Conservation (phyloP, 73 alveolate genomes). For the Stentor roeselii region DNA sequence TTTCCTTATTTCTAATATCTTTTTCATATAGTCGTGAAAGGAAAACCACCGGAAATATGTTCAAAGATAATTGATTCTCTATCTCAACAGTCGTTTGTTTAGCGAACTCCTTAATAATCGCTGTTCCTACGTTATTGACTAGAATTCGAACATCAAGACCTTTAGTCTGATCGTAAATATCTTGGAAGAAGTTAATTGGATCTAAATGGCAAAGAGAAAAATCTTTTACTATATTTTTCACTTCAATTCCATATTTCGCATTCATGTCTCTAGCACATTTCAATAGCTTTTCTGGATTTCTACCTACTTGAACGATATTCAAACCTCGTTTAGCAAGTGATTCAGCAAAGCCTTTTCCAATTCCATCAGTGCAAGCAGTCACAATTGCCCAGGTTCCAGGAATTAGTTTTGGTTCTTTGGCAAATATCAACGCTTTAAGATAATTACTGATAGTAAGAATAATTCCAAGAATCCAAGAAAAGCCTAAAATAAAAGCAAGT, state of each 20-base stretch:
- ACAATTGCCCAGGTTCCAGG: conserved; percentile 25
- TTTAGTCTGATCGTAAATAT: neutral
- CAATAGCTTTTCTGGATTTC: conserved; percentile 33
- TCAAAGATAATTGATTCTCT: neutral
- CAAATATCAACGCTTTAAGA: too few relatives aligned
- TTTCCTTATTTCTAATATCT: neutral
- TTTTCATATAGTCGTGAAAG: neutral
- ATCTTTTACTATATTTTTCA: neutral
- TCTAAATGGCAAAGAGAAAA: neutral
- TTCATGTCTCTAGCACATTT: neutral
- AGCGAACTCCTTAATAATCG: too few relatives aligned
- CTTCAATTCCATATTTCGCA: neutral
- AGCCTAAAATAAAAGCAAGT: too few relatives aligned
- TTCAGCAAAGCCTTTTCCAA: conserved; percentile 37
- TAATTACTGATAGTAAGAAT: too few relatives aligned
- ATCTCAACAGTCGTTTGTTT: neutral
- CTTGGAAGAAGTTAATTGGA: neutral
- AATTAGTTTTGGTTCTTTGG: too few relatives aligned
- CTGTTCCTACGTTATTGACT: conserved; percentile 11
- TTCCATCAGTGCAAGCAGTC: conserved; percentile 40
- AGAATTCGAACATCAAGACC: conserved; percentile 33
- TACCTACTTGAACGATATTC: conserved; percentile 24
- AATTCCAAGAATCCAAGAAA: too few relatives aligned
- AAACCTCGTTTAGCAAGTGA: conserved; percentile 29
- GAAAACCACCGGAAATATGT: neutral